Base-by-base conservation (phyloP, 1,284 basidiomycete genomes). In the Sporisorium scitamineum region DNA sequence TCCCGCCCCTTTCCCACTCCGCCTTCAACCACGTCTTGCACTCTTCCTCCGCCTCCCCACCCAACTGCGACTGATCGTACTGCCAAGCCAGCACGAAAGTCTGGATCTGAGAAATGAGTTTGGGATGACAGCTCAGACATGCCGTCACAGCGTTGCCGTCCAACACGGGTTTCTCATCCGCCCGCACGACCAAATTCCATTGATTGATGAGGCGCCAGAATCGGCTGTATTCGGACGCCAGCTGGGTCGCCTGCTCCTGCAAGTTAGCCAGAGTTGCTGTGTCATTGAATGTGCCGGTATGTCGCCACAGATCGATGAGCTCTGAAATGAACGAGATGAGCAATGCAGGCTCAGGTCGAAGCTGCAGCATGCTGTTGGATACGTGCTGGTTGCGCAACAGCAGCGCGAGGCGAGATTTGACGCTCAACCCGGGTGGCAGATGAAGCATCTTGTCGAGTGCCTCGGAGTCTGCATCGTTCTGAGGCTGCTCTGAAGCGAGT, bases 41-140 rank as follows among this genome's bases (percentile, higher is more conserved):
- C 39, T 64, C 53, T 32, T 58, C 64, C 14, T 52, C 53, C 8
- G 42, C 41, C 14, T 48, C 62, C 5, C 22, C 53, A 1, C 42
- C 29, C 26, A 45, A 34, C 5, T 39, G 20, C 1, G 45, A 22
- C 32, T 57, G 60, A 39, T 74, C 70, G 29, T 80, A 72, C 57
- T 84, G 81, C 80, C 81, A 84, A 0, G 73, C 76, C 11, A 82
- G 54, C 20, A 84, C 78, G 27, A 45, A 67, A 5, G 70, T 79
- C 54, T 77, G 76, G 20, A 85, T 66, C 14, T 69, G 70, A 8
- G 74, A 68, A 14, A 79, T 76, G 14, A 84, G 62, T 7, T 68
- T 63, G 18, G 66, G 65, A 47, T 78, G 71, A 42, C 80, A 80
- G 7, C 51, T 55, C 24, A 85, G 41, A 0, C 53, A 42, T 7